Evolutionary conservation across 495 filamentous ascomycete species (phyloP), one percentile per base, ranked within the genome.

Genomic region (Annulohypoxylon nitens): DNA sequence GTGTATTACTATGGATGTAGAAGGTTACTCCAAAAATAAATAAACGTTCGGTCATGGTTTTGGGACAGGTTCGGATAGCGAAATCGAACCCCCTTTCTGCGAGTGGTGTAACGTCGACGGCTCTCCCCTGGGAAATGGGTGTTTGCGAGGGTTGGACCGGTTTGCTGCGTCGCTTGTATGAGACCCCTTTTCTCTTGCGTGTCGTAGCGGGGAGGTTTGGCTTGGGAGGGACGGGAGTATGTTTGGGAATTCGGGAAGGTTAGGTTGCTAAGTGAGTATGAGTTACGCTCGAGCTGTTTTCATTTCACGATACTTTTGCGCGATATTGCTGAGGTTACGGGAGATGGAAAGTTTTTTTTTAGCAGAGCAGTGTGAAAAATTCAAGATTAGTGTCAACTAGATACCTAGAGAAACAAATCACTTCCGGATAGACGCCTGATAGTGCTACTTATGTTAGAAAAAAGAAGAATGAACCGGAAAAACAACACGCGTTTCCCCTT

Each of bases 21-120:
- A 51, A 34, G 23, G 50, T 62, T 62, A 62, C 57, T 73, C 70
- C 70, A 73, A 73, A 73, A 73, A 73, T 73, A 73, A 73, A 73
- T 69, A 73, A 63, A 41, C 18, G 18, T 48, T 61, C 57, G 50
- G 63, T 62, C 50, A 45, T 73, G 33, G 53, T 45, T 48, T 68
- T 51, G 51, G 70, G 48, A 59, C 50, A 37, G 30, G 43, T 20
- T 55, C 48, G 43, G 59, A 54, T 39, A 47, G 34, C 34, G 20
- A 61, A 45, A 33, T 36, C 45, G 61, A 51, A 54, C 37, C 57
- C 64, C 65, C 37, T 45, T 58, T 47, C 51, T 26, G 39, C n/a
- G 34, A 14, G 23, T 39, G 36, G 66, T 69, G 66, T 62, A 69
- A 69, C 66, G 55, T 60, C n/a, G 51, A 43, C 23, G 10, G 14